Percentiles rank a stretch among this genome's conserved stretches.
Conservation (phyloP, 805 yeast genomes). For the Zygotorulaspora sp. region DNA sequence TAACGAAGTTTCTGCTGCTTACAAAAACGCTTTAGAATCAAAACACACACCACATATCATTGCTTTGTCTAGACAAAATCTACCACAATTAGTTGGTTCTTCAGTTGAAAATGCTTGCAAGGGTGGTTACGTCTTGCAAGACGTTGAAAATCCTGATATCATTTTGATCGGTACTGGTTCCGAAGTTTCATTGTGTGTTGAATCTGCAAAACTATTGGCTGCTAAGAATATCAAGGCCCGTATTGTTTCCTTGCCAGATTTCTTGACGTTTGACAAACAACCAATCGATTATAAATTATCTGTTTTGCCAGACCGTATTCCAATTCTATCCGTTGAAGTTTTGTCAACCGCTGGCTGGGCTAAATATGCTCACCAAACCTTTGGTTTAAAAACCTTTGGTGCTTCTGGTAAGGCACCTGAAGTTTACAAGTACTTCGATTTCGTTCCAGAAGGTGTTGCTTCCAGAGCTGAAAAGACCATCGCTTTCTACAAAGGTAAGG, state of each 20-base stretch:
- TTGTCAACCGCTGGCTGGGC: conserved; percentile 89
- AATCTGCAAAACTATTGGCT: conserved; percentile 68
- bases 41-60: conserved; percentile 65
- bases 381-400: conserved; percentile 94
- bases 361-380: conserved; percentile 92
- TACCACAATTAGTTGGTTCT: conserved; percentile 92
- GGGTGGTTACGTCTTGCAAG: conserved; percentile 85
- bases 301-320: conserved; percentile 92
- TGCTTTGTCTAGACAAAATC: conserved; percentile 80
- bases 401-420: conserved; percentile 87
- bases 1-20: conserved; percentile 83
- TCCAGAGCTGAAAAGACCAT: conserved; percentile 75
- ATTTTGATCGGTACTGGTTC: conserved; percentile 90
- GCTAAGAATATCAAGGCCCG: conserved; percentile 58
- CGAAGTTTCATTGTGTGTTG: conserved; percentile 77
- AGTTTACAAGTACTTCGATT: conserved; percentile 79
- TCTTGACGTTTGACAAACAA: conserved; percentile 84
- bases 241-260: conserved; percentile 91
- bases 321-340: conserved; percentile 91
- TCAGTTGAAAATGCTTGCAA: conserved; percentile 83
- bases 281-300: conserved; percentile 71
- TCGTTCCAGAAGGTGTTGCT: conserved; percentile 91
- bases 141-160: conserved; percentile 57
- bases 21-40: conserved; percentile 58
- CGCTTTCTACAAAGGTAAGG: conserved; percentile 75